A percentile compares a stretch with the other conserved stretches of the same genome.
Conservation (phyloP, 1,139 yeast genomes). For the Candida glucosophila region DNA sequence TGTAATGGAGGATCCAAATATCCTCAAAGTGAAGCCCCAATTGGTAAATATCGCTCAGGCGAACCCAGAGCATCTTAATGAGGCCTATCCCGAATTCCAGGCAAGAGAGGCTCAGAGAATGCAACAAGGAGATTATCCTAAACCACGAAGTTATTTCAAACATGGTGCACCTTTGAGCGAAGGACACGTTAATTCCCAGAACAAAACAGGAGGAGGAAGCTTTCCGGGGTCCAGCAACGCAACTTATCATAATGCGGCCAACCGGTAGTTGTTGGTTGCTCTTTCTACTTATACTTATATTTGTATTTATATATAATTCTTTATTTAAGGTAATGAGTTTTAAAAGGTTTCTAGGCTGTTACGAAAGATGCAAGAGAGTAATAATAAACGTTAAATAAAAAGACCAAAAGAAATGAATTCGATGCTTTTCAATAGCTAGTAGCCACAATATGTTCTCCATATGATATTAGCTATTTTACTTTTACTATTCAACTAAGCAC, state of each 20-base stretch:
- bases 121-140: constrained; percentile 25
- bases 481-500: constrained; percentile 9
- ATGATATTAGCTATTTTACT: too few relatives aligned
- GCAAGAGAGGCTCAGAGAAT: constrained; percentile 24
- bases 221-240: constrained; percentile 36
- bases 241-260: constrained; percentile 32
- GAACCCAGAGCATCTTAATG: constrained; percentile 28
- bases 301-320: too few relatives aligned
- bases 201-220: constrained; percentile 18
- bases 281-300: too few relatives aligned
- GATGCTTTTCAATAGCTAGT: too few relatives aligned
- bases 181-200: constrained; percentile 15
- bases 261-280: too few relatives aligned
- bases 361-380: too few relatives aligned
- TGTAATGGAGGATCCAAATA: constrained; percentile 22
- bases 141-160: constrained; percentile 14
- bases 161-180: constrained; percentile 31
- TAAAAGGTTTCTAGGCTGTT: too few relatives aligned
- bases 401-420: too few relatives aligned
- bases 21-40: constrained; percentile 24
- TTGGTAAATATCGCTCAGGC: constrained; percentile 28
- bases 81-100: constrained; percentile 27
- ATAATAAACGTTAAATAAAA: too few relatives aligned
- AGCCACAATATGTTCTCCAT: too few relatives aligned
- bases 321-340: too few relatives aligned